These are phyloP conservation scores for Limtongia smithiae DNA, from an alignment of 805 yeast genomes.

Conservation along the genomic window DNA sequence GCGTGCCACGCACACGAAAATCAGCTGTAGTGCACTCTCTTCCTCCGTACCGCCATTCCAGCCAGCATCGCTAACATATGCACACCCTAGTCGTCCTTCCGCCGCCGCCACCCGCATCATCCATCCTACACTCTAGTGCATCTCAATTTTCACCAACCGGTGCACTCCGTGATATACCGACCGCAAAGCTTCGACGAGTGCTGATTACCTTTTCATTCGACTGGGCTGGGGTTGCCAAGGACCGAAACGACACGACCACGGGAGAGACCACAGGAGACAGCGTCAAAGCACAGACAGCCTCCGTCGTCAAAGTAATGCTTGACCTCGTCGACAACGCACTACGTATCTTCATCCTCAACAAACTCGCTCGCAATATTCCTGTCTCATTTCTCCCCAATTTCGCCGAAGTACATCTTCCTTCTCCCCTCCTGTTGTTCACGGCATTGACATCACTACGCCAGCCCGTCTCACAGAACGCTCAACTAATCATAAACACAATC, in stretches of 20 bases:
- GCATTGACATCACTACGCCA: not conserved
- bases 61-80: no score
- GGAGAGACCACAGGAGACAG: no score
- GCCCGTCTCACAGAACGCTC: no score
- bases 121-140: no score
- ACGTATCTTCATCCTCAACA: conserved; percentile 4
- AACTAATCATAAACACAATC: conserved; percentile 1
- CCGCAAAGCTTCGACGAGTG: not conserved
- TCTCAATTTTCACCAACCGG: not conserved
- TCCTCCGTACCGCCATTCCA: no score
- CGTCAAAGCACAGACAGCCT: no score
- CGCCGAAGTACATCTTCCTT: conserved; percentile 1
- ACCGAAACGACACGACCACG: no score
- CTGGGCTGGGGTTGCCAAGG: not conserved
- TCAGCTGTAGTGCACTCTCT: no score
- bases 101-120: no score
- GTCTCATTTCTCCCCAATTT: conserved; percentile 13
- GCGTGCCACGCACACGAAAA: no score
- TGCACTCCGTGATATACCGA: not conserved
- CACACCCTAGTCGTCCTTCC: no score
- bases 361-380: conserved; percentile 12
- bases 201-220: not conserved
- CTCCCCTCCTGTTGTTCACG: not conserved
- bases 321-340: conserved; percentile 5
- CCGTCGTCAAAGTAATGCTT: not conserved